Percentiles rank a stretch among this genome's conserved stretches.
Conservation (phyloP, 164 flowering plant species). For the Chimonanthus salicifolius region DNA sequence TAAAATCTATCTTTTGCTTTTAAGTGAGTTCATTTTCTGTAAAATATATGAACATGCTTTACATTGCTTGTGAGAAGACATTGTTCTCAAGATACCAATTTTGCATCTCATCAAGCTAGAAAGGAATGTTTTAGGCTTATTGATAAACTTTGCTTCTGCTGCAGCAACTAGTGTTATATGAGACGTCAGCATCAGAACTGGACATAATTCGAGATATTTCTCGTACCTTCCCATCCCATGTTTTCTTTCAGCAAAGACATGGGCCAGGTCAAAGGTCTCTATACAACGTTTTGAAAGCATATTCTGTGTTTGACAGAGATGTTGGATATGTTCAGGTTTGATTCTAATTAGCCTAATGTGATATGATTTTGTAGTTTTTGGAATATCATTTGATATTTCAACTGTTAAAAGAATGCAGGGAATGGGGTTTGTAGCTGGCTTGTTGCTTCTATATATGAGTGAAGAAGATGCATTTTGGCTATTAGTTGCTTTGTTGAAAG, state of each 20-base stretch:
- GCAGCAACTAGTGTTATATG: slow-evolving; percentile 97
- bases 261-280: slow-evolving; percentile 99
- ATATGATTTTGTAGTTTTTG: background rate
- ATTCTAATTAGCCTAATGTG: background rate
- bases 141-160: slow-evolving; percentile 16
- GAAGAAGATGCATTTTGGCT: slow-evolving; percentile 99
- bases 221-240: slow-evolving; percentile 97
- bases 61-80: background rate
- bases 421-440: slow-evolving; percentile 95
- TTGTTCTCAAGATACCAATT: no score
- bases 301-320: slow-evolving; percentile 94
- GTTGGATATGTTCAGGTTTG: slow-evolving; percentile 98
- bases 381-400: background rate
- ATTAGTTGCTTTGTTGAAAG: slow-evolving; percentile 88
- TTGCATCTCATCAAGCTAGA: background rate
- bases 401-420: slow-evolving; percentile 53
- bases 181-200: slow-evolving; percentile 90
- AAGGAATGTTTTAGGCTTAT: background rate
- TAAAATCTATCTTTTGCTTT: background rate
- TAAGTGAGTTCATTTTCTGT: background rate
- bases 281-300: slow-evolving; percentile 95
- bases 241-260: slow-evolving; percentile 98
- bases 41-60: background rate
- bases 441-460: slow-evolving; percentile 97
- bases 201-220: slow-evolving; percentile 97